Evolutionary conservation across 1,284 basidiomycete genomes (phyloP).

Genomic region (Sporisorium scitamineum): DNA sequence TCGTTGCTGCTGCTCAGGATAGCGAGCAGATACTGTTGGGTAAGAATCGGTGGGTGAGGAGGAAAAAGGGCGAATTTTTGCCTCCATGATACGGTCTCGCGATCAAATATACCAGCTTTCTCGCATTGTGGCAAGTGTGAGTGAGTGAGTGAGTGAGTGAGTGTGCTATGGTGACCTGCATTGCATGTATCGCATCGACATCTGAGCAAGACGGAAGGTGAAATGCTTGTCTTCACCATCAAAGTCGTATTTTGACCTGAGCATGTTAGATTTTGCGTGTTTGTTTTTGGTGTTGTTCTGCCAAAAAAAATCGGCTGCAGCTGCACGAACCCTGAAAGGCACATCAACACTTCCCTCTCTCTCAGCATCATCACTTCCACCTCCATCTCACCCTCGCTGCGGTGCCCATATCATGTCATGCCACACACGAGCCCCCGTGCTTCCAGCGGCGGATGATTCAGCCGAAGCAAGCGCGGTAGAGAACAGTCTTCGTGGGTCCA

Average conservation of each 20-base stretch:
- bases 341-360: not conserved
- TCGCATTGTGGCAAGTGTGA: not conserved
- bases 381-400: not conserved
- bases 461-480: slow-evolving; percentile 12
- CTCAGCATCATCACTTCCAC: not conserved
- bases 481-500: slow-evolving; percentile 17
- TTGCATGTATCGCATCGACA: not conserved
- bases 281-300: slow-evolving; percentile 17
- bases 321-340: slow-evolving; percentile 7
- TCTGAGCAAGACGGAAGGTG: not conserved
- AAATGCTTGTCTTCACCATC: not conserved
- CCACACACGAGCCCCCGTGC: not conserved
- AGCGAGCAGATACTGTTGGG: slow-evolving; percentile 31
- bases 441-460: not conserved
- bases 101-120: not conserved
- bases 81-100: slow-evolving; percentile 12
- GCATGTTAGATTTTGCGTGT: slow-evolving; percentile 1
- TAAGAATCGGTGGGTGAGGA: slow-evolving; percentile 29
- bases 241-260: not conserved
- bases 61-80: slow-evolving; percentile 27
- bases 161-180: not conserved
- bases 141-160: no score
- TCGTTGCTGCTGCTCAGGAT: slow-evolving; percentile 37
- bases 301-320: not conserved
- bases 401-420: slow-evolving; percentile 10